A percentile compares a stretch with the other conserved stretches of the same genome.
Evolutionary conservation across 495 filamentous ascomycete genomes (phyloP).

Genomic region (Tuber brumale): DNA sequence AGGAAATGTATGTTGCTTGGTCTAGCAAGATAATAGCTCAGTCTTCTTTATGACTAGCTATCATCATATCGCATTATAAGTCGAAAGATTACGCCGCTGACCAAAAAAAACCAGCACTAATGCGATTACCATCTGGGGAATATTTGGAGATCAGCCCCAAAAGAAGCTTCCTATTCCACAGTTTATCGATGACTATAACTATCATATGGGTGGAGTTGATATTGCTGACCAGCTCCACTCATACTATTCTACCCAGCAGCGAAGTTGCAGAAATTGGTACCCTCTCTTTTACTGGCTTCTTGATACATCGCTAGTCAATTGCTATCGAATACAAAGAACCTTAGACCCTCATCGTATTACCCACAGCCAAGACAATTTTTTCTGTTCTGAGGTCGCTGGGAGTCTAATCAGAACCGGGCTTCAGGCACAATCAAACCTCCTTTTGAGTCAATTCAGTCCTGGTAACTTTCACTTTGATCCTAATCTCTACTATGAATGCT

Average conservation of each 20-base stretch:
- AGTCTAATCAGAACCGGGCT: no score
- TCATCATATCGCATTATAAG: background rate
- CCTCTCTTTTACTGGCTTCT: conserved; percentile 37
- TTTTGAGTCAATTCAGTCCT: no score
- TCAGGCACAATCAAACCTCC: no score
- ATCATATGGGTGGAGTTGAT: no score
- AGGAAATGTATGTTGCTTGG: no score
- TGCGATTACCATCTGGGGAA: background rate
- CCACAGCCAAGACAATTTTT: background rate
- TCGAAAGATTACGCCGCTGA: background rate
- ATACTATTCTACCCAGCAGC: conserved; percentile 30
- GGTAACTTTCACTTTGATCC: no score
- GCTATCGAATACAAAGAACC: conserved; percentile 5
- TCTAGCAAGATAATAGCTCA: no score
- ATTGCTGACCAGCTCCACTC: conserved; percentile 32
- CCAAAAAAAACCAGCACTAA: conserved; percentile 5
- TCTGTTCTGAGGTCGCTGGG: conserved; percentile 2
- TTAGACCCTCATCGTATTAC: background rate
- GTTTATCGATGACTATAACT: conserved; percentile 2
- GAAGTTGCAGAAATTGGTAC: conserved; percentile 24
- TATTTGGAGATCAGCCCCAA: background rate
- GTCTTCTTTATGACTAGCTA: no score
- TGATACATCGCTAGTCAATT: conserved; percentile 26
- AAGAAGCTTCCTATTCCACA: conserved; percentile 9
- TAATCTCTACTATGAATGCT: no score